Conservation (phyloP, 2,329 filamentous ascomycete species). For the Diplodia scrobiculata region DNA sequence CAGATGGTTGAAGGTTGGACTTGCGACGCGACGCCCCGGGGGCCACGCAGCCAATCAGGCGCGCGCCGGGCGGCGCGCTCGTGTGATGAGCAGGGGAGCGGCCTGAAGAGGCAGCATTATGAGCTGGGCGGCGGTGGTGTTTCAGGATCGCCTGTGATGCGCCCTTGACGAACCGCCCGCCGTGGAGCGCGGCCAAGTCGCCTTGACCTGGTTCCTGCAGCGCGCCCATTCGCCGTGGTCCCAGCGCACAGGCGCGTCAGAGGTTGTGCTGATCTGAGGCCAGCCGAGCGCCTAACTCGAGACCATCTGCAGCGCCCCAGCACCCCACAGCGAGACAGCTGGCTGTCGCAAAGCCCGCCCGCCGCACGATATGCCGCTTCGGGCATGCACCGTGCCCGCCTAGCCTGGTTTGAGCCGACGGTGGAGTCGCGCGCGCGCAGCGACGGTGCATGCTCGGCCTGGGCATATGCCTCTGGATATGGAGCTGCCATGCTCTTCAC, state of each 20-base stretch:
- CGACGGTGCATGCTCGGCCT: slow-evolving; percentile 21
- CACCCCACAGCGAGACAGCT: slow-evolving; percentile 27
- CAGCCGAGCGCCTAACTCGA: slow-evolving; percentile 13
- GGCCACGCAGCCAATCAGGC: background rate
- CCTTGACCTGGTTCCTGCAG: slow-evolving; percentile 6
- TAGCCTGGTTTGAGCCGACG: slow-evolving; percentile 24
- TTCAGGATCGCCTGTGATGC: slow-evolving; percentile 17
- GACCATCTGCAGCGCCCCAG: slow-evolving; percentile 20
- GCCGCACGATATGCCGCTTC: slow-evolving; percentile 28
- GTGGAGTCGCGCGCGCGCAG: slow-evolving; percentile 2
- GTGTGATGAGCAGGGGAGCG: slow-evolving; percentile 26
- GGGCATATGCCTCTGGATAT: slow-evolving; percentile 23
- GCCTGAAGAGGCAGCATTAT: slow-evolving; percentile 23
- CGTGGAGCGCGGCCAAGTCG: background rate
- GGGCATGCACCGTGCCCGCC: slow-evolving; percentile 22
- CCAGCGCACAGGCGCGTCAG: slow-evolving; percentile 6
- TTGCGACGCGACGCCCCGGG: background rate
- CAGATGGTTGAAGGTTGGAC: slow-evolving; percentile 12
- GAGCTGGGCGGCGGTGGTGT: slow-evolving; percentile 1
- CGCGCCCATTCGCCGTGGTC: background rate
- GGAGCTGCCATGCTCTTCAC: slow-evolving; percentile 15
- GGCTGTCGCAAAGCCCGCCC: slow-evolving; percentile 21
- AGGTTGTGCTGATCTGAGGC: slow-evolving; percentile 24
- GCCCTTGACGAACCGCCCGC: slow-evolving; percentile 13
- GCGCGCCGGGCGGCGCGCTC: background rate